Base-by-base conservation (phyloP, 345 rosid species). In the Lumnitzera racemosa region DNA sequence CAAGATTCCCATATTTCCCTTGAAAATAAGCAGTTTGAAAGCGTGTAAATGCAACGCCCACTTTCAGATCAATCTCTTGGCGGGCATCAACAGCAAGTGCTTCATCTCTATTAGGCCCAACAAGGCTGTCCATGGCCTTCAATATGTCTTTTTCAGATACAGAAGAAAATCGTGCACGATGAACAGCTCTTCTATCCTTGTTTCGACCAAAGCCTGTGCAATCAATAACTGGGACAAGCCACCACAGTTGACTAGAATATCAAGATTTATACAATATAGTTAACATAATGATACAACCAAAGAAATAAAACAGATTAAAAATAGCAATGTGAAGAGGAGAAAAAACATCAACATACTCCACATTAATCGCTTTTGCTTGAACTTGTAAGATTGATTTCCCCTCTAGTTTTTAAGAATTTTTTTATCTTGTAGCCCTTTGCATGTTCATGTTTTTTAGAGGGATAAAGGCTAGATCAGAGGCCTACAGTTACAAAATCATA, bases 21-120 rank as follows among this genome's bases (percentile, higher is more conserved):
- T 92, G 98, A 72, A 92, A 92, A 80, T 71, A 89, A 81, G 79
- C 78, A 61, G 98, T 92, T 67, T 92, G 96, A 69, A 82, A 92
- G 54, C 98, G 82, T 3, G 98, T 89, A 81, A 92, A 92, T 63
- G 98, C 94, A 53, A 92, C 96, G 15, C 98, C 98, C 65, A 92
- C 98, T 92, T 92, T 92, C 73, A 92, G 78, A 82, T 92, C 98
- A 72, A 92, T 92, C 84, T 92, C 96, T 76, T 87, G 98, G 13
- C 98, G 96, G 67, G 96, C 98, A 83, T 92, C 98, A 53, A 92
- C 98, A 59, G 98, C 89, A 70, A 89, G 71, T 67, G 98, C 88
- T 77, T 92, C 98, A 67, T 83, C 67, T 76, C 53, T 82, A 71
- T 92, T 92, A 53, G 98, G 96, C 72, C 70, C 85, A 70, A 67